Percentiles rank a stretch among this genome's conserved stretches.
These are phyloP conservation scores for Pecoramyces ruminantium DNA, from an alignment of 192 early-diverging fungal species.

Conservation along the genomic window DNA sequence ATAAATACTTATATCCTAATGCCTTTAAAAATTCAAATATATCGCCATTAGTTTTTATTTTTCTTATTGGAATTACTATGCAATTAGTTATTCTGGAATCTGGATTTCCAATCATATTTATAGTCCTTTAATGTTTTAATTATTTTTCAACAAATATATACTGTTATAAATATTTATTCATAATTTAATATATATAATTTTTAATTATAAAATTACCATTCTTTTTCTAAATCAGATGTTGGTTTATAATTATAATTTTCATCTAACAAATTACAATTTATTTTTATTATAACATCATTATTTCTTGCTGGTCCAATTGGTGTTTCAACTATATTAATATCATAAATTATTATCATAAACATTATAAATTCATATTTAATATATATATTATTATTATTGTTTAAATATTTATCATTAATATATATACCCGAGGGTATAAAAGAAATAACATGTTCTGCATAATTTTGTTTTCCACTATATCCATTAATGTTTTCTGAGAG, in stretches of 20 bases:
- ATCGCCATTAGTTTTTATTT: neutral
- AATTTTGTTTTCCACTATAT: neutral
- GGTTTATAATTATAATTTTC: neutral
- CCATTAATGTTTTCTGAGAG: neutral
- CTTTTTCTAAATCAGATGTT: neutral
- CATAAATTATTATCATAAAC: too few species aligned
- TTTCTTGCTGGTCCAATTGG: neutral
- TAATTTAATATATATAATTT: too few species aligned
- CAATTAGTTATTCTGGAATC: neutral
- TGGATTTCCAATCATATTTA: neutral
- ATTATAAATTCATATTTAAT: too few species aligned
- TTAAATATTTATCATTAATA: too few species aligned
- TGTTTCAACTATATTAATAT: neutral
- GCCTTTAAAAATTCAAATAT: neutral
- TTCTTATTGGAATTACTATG: neutral
- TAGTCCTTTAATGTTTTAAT: neutral
- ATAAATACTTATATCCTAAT: neutral
- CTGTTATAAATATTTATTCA: too few species aligned
- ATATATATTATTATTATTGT: too few species aligned
- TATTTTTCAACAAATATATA: neutral
- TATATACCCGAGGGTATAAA: neutral
- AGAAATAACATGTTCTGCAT: neutral
- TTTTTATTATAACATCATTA: neutral
- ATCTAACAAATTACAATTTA: neutral
- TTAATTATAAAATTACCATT: neutral